These are phyloP conservation scores for Yueomyces sinensis DNA, from an alignment of 805 yeast genomes.

Conservation along the genomic window DNA sequence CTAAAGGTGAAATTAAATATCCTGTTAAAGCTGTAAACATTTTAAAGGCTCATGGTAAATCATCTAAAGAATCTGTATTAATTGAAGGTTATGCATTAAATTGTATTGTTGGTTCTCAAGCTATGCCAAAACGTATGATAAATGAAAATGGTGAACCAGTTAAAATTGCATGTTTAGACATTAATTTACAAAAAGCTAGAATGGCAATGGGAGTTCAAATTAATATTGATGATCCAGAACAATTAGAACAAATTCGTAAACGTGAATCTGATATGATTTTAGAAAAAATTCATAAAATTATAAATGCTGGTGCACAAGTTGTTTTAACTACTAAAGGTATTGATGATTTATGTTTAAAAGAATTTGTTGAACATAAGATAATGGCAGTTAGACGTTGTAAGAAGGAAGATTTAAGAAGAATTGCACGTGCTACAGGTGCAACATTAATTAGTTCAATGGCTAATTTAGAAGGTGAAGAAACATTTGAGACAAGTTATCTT, in stretches of 20 bases:
- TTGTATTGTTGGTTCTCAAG: constrained; percentile 95
- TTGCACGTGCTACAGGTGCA: constrained; percentile 97
- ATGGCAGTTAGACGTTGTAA: constrained; percentile 97
- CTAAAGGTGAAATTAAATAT: constrained; percentile 78
- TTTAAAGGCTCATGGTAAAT: constrained; percentile 92
- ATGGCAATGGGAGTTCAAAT: constrained; percentile 98
- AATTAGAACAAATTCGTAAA: constrained; percentile 81
- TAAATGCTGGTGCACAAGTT: constrained; percentile 85
- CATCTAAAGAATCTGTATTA: constrained; percentile 72
- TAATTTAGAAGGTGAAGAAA: constrained; percentile 91
- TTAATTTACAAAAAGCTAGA: constrained; percentile 88
- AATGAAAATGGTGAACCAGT: constrained; percentile 33
- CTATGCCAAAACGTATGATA: constrained; percentile 58
- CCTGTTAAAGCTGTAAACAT: constrained; percentile 97
- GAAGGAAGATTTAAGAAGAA: constrained; percentile 91
- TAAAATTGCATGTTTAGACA: constrained; percentile 76
- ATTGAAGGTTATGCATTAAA: constrained; percentile 92
- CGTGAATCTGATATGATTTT: constrained; percentile 77
- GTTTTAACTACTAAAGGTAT: constrained; percentile 89
- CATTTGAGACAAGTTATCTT: constrained; percentile 69
- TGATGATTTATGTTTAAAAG: constrained; percentile 83
- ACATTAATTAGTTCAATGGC: constrained; percentile 76
- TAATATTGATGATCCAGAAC: constrained; percentile 94
- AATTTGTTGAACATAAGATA: constrained; percentile 80
- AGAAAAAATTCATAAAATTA: constrained; percentile 70